phyloP scores from a whole-genome alignment of 805 yeast genomes.

The Starmerella tilneyi region DNA sequence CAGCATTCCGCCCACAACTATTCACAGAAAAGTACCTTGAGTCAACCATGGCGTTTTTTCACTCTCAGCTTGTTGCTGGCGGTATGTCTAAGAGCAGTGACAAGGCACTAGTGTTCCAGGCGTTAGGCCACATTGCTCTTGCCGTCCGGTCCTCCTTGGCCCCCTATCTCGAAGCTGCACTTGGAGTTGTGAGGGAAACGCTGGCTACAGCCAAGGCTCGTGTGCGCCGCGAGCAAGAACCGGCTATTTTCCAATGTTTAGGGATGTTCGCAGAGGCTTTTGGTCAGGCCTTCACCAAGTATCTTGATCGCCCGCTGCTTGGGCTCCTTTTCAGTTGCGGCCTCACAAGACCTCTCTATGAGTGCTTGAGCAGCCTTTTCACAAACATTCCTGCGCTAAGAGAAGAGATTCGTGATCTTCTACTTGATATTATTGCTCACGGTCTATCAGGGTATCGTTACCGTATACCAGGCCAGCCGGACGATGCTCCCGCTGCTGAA shows the following conservation, averaged over 20 bases:
- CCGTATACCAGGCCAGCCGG: conserved; percentile 76
- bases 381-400: conserved; percentile 71
- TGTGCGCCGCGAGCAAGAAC: conserved; percentile 60
- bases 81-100: conserved; percentile 54
- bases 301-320: conserved; percentile 68
- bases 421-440: conserved; percentile 59
- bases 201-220: conserved; percentile 46
- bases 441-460: conserved; percentile 74
- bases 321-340: conserved; percentile 75
- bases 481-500: conserved; percentile 6
- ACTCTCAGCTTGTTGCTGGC: conserved; percentile 47
- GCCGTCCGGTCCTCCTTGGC: conserved; percentile 74
- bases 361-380: conserved; percentile 57
- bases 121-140: conserved; percentile 75
- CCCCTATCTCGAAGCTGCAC: conserved; percentile 77
- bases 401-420: conserved; percentile 56
- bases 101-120: conserved; percentile 59
- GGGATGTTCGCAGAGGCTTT: conserved; percentile 79
- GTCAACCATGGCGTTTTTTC: conserved; percentile 62
- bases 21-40: conserved; percentile 78
- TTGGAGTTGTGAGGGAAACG: conserved; percentile 74
- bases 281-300: conserved; percentile 87
- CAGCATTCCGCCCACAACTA: conserved; percentile 60
- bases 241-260: conserved; percentile 79
- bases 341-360: conserved; percentile 70